Evolutionary conservation across 2,329 filamentous ascomycete genomes (phyloP), one percentile per base, ranked within the genome.

Genomic region (Nemania abortiva): DNA sequence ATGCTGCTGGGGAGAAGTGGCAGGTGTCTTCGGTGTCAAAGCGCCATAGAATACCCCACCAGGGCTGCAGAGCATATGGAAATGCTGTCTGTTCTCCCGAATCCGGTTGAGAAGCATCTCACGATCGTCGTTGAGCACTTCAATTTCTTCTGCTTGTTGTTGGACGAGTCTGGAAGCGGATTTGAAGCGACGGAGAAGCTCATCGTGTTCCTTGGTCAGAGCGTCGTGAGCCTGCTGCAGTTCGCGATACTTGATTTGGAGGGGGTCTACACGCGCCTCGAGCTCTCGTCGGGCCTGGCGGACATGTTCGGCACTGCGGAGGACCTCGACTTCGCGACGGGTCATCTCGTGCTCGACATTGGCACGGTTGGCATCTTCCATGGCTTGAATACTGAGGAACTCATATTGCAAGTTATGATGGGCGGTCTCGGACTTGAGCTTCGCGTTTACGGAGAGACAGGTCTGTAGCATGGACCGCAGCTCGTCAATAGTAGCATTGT

Each of bases 381-480:
- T 90, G 63, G 92, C 94, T 77, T 97, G 93, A 72, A 98, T 90
- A 60, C 89, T 90, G 31, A 97, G 87, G 77, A 98, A 87, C 74
- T 91, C 94, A 77, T 95, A 92, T 79, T 98, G 95, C 63, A 98
- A 84, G 81, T 96, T 97, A 83, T 96, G 92, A 79, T 98, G 95
- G 37, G 95, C 92, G 18, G 92, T 91, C 68, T 95, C 92, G 84
- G 94, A 95, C 76, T 96, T 93, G 57, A 90, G 81, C 74, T 84
- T 86, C 54, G 85, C 83, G 69, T 89, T 86, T 72, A 91, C 87
- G 24, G 83, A 84, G 50, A 90, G 80, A 70, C 84, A 85, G 2
- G 81, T 80, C 68, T 87, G 83, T 57, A 91, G 78, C 85, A 90
- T 87, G 63, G 79, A 80, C 15, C 87, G 85, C 37, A 91, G 83